Conservation (phyloP, 257 asterid species). For the Osmanthus fragrans region DNA sequence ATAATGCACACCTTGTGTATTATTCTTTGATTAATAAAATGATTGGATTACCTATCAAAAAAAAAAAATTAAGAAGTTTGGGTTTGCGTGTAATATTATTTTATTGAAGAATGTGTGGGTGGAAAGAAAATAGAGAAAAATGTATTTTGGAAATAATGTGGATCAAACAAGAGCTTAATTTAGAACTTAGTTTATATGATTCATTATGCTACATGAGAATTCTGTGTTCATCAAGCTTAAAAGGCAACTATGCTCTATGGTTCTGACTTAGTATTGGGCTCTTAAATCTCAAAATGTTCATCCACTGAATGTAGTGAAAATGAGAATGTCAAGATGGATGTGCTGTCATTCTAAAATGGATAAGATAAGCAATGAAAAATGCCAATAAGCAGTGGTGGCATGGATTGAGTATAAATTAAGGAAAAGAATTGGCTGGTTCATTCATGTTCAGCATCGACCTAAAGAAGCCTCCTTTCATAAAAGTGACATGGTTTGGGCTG, state of each 20-base stretch:
- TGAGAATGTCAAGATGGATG: background rate
- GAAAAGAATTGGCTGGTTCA: background rate
- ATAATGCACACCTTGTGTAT: too few relatives aligned
- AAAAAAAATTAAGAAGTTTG: too few relatives aligned
- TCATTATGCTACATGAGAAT: too few relatives aligned
- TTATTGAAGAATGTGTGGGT: too few relatives aligned
- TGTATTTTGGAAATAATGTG: too few relatives aligned
- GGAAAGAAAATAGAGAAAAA: too few relatives aligned
- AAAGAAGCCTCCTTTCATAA: too few relatives aligned
- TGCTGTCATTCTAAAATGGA: background rate
- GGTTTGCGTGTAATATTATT: too few relatives aligned
- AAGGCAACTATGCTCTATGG: background rate
- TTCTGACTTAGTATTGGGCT: background rate
- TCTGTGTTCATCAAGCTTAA: too few relatives aligned
- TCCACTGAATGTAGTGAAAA: background rate
- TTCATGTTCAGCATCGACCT: background rate
- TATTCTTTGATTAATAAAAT: too few relatives aligned
- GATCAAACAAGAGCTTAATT: too few relatives aligned
- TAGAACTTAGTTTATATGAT: background rate
- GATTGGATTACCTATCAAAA: too few relatives aligned
- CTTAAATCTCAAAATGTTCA: background rate
- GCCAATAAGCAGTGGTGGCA: background rate
- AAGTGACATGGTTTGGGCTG: background rate
- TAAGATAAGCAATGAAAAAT: background rate
- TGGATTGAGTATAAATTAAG: background rate